Evolutionary conservation across 768 basidiomycete genomes (phyloP).

Genomic region (Boletus reticulatus): DNA sequence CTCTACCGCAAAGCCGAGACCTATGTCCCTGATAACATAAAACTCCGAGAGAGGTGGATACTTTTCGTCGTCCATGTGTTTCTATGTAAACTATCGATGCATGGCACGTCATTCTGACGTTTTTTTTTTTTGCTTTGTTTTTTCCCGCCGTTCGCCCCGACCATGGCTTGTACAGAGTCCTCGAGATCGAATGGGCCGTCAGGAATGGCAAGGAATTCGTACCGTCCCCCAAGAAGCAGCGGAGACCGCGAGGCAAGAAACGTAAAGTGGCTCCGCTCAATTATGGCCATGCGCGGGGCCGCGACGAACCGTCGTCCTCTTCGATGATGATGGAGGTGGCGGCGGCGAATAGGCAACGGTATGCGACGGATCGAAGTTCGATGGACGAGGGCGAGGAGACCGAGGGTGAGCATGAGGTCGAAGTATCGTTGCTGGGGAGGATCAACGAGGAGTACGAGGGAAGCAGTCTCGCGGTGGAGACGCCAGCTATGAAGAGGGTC

Average conservation of each 20-base stretch:
- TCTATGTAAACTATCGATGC: conserved; percentile 49
- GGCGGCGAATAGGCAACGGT: not conserved
- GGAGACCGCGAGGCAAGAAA: conserved; percentile 34
- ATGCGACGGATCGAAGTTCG: conserved; percentile 19
- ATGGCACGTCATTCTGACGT: conserved; percentile 41
- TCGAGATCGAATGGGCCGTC: conserved; percentile 79
- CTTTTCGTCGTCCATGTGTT: conserved; percentile 67
- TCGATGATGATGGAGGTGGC: conserved; percentile 9
- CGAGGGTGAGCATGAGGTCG: conserved; percentile 17
- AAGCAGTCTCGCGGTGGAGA: conserved; percentile 12
- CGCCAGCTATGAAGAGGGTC: conserved; percentile 27
- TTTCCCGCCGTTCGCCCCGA: not conserved
- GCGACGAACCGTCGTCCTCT: conserved; percentile 10
- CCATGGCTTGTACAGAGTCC: conserved; percentile 48
- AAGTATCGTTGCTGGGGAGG: conserved; percentile 8
- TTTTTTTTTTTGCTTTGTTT: conserved; percentile 24
- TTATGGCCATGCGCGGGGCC: not conserved
- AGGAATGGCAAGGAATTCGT: conserved; percentile 59
- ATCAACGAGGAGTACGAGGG: conserved; percentile 31
- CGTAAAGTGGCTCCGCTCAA: conserved; percentile 28
- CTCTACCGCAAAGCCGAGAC: conserved; percentile 79
- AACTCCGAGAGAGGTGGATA: conserved; percentile 86
- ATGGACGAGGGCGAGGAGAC: conserved; percentile 44
- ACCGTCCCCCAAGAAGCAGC: conserved; percentile 48
- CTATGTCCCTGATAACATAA: conserved; percentile 84